Conservation (phyloP, 2,329 filamentous ascomycete genomes). For the Colletotrichum sp. region DNA sequence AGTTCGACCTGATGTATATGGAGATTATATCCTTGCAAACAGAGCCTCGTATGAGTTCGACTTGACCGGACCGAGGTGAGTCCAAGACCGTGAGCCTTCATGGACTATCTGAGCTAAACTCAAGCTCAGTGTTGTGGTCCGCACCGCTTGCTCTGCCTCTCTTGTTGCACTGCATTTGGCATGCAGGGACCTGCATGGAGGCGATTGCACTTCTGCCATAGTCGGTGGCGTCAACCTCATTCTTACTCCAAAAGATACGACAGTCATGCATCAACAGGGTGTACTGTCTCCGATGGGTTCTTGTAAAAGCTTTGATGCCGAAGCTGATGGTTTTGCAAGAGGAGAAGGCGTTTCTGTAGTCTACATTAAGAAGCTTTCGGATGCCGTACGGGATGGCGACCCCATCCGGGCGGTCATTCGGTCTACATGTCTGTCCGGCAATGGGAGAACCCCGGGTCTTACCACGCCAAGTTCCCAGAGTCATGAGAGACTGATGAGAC, state of each 20-base stretch:
- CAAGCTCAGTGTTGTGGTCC: constrained; percentile 28
- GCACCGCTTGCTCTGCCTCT: constrained; percentile 46
- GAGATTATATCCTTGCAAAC: constrained; percentile 34
- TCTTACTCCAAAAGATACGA: constrained; percentile 32
- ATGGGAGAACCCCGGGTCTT: constrained; percentile 47
- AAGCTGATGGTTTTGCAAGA: constrained; percentile 55
- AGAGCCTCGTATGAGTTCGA: constrained; percentile 36
- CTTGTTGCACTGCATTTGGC: constrained; percentile 40
- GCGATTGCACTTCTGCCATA: constrained; percentile 33
- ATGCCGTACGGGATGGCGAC: constrained; percentile 53
- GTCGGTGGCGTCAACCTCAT: constrained; percentile 42
- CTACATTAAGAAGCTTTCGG: constrained; percentile 49
- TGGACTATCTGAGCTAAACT: neutral
- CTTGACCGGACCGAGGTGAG: constrained; percentile 35
- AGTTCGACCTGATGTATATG: constrained; percentile 27
- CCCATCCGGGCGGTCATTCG: constrained; percentile 44
- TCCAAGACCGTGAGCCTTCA: neutral
- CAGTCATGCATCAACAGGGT: constrained; percentile 36
- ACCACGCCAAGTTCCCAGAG: constrained; percentile 39
- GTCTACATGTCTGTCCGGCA: constrained; percentile 38
- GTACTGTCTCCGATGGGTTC: constrained; percentile 38
- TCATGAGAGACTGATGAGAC: constrained; percentile 40
- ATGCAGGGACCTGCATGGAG: constrained; percentile 31
- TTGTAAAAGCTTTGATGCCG: constrained; percentile 43
- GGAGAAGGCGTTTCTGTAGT: constrained; percentile 53